phyloP scores from a whole-genome alignment of 2,329 filamentous ascomycete species.

The Orbilia oligospora region DNA sequence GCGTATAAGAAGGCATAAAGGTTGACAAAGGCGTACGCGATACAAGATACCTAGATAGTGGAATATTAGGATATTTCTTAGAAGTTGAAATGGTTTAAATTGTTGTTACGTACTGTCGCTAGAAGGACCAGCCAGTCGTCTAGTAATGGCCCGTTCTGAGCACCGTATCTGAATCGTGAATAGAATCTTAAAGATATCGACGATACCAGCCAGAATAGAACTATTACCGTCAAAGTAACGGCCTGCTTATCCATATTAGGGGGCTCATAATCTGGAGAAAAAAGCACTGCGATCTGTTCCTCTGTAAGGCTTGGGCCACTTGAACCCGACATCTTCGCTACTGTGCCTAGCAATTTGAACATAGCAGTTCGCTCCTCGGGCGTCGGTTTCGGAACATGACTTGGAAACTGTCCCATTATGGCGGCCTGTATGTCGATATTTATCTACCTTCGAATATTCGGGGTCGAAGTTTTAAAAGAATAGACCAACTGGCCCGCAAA shows the following conservation, averaged over 20 bases:
- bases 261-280: constrained; percentile 48
- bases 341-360: constrained; percentile 34
- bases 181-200: constrained; percentile 51
- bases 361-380: constrained; percentile 51
- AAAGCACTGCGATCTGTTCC: constrained; percentile 37
- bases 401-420: constrained; percentile 54
- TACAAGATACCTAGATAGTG: constrained; percentile 38
- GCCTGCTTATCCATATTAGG: constrained; percentile 43
- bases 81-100: not conserved
- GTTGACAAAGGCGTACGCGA: constrained; percentile 37
- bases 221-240: constrained; percentile 33
- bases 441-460: not conserved
- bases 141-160: constrained; percentile 32
- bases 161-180: constrained; percentile 47
- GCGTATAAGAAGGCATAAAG: constrained; percentile 54
- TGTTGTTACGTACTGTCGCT: constrained; percentile 35
- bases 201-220: constrained; percentile 41
- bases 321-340: constrained; percentile 36
- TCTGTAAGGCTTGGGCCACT: constrained; percentile 24
- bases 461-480: no score
- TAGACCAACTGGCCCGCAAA: not conserved
- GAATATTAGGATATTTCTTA: not conserved
- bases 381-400: constrained; percentile 56
- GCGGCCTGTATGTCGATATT: not conserved
- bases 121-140: constrained; percentile 58